Base-by-base conservation (phyloP, 805 yeast species). In the Alloascoidea africana region DNA sequence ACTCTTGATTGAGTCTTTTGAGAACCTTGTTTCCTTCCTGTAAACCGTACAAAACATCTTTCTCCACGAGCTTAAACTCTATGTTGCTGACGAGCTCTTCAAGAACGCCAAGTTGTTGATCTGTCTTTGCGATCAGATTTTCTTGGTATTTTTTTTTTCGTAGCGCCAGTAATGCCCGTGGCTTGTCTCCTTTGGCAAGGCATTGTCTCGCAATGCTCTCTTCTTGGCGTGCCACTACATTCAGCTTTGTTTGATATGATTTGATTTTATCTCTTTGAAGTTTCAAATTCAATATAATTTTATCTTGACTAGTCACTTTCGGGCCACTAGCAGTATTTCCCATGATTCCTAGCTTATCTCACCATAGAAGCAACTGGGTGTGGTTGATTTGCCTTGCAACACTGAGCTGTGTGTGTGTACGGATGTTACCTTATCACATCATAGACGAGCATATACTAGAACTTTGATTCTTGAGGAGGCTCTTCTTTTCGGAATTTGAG, bases 61-160 rank as follows among this genome's bases (percentile, higher is more conserved):
- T 73, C 52, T 91, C 97, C 19, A 91, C 76, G 41, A 84, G 59
- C 49, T 94, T 89, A 59, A 85, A 86, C 56, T 91, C 97, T 27
- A 91, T 80, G 16, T 49, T 46, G 13, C 46, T 38, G 5, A 84
- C 79, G 54, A 91, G 68, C 42, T 73, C 69, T 53, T 89, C 96
- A 27, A 91, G 56, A 30, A 81, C 79, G 40, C 76, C 78, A 18
- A 87, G 61, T 56, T 91, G 98, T 33, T 68, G 73, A 30, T 76
- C 79, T 0, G 94, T 79, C 45, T 76, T 78, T 16, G 60, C 59
- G 2, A 89, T 59, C n/a, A 81, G 58, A 27, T 71, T 66, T 46
- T 80, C 74, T 55, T 91, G 97, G 51, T 82, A 86, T 52, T 85
- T 87, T 46, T 80, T 73, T 54, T 80, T 72, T 48, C 81, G 67